Base-by-base conservation (phyloP, 1,284 basidiomycete species). In the Inonotus obliquus region DNA sequence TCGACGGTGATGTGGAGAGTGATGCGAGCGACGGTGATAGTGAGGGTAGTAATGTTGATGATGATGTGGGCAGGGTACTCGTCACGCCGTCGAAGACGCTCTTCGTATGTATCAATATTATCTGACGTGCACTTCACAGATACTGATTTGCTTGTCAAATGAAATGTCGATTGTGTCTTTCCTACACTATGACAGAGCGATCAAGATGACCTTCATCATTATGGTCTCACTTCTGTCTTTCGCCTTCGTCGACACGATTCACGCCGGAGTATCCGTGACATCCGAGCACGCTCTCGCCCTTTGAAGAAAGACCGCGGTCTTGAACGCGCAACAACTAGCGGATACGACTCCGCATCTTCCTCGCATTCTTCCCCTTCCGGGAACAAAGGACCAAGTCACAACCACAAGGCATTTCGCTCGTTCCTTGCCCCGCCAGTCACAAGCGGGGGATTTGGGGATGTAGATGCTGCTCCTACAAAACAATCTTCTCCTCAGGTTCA, bases 171-270 rank as follows among this genome's bases (percentile, higher is more conserved):
- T 56, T n/a, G n/a, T n/a, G n/a, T n/a, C n/a, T n/a, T n/a, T n/a
- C n/a, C n/a, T n/a, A n/a, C n/a, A n/a, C n/a, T n/a, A n/a, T 32
- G 59, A 5, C 51, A 76, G 75, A 65, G 74, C 10, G 69, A 70
- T 48, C 69, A 70, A 51, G 71, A 69, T 51, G 72, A 73, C 13
- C 67, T 76, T 9, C 72, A 75, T 54, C 66, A 72, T 13, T 75
- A 72, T 45, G 75, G 75, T 0, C 72, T 72, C 1, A 76, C 75
- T 7, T 74, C 75, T 9, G 71, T 75, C 10, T 75, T 74, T 64
- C 71, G 74, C 14, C 68, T 74, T 6, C 73, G 71, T 10, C 67
- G 66, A 4, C 67, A 64, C 23, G 61, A 51, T 17, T 59, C 62
- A 37, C 62, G 61, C 62, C 67, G 65, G 38, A 51, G 66, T 44